phyloP scores from a whole-genome alignment of 805 yeast genomes.

The Zygoascus ofunaensis region DNA sequence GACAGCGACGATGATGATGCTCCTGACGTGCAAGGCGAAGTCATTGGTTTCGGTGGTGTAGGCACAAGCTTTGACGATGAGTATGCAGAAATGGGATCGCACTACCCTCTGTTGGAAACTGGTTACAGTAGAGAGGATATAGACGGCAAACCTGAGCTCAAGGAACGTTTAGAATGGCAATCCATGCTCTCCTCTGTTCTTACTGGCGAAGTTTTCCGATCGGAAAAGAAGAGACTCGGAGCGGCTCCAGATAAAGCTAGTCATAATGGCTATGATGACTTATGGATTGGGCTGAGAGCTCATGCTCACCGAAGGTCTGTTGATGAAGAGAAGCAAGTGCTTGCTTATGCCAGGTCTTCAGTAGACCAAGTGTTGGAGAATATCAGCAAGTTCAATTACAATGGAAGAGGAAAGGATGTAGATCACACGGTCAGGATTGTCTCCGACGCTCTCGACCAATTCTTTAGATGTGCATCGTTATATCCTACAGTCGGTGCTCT shows the following conservation, averaged over 20 bases:
- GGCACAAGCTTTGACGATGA: slow-evolving; percentile 28
- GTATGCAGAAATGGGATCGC: slow-evolving; percentile 19
- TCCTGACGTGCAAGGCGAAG: slow-evolving; percentile 18
- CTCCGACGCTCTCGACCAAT: slow-evolving; percentile 45
- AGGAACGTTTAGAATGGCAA: slow-evolving; percentile 92
- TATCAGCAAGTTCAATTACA: slow-evolving; percentile 45
- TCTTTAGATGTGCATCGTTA: slow-evolving; percentile 57
- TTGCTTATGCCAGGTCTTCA: slow-evolving; percentile 57
- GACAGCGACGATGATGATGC: slow-evolving; percentile 26
- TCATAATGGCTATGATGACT: slow-evolving; percentile 43
- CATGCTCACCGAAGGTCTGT: slow-evolving; percentile 71
- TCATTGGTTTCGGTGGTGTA: slow-evolving; percentile 25
- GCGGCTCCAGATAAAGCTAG: slow-evolving; percentile 40
- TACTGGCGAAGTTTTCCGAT: slow-evolving; percentile 88
- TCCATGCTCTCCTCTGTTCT: slow-evolving; percentile 82
- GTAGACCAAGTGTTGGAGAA: slow-evolving; percentile 69
- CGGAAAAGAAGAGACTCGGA: slow-evolving; percentile 56
- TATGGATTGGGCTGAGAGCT: slow-evolving; percentile 85
- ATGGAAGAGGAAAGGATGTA: slow-evolving; percentile 18
- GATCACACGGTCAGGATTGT: slow-evolving; percentile 44
- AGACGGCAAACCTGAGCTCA: slow-evolving; percentile 24
- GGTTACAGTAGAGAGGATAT: slow-evolving; percentile 11
- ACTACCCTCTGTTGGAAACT: slow-evolving; percentile 13
- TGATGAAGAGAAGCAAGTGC: slow-evolving; percentile 64
- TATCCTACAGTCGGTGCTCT: slow-evolving; percentile 78